Base-by-base conservation (phyloP, 2,329 filamentous ascomycete genomes). In the Xylaria arbuscula region DNA sequence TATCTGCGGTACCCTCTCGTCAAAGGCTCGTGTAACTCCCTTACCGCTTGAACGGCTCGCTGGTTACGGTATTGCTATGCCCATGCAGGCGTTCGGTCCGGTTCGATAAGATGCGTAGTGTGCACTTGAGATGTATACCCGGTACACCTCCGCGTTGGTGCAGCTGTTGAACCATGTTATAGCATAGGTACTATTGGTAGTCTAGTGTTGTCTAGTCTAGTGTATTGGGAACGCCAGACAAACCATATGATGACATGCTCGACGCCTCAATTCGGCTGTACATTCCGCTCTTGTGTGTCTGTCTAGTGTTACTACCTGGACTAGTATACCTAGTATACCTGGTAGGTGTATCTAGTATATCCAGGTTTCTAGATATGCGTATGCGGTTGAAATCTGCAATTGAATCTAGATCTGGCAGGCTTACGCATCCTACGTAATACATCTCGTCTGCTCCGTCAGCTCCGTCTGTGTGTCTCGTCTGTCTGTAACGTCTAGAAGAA, bases 401-500 rank as follows among this genome's bases (percentile, higher is more conserved):
- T 11, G 42, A 45, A 51, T 56, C 64, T 66, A 42, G 51, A 66
- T 66, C 57, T 66, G 51, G 64, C 45, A 66, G 45, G 58, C 58
- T 62, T n/a, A 62, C 51, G 36, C 58, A 51, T 40, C 24, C 28
- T 54, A 34, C 28, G 51, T 54, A 34, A 34, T 13, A 22, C 40
- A 11, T 47, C n/a, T 9, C 17, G n/a, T 9, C n/a, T 47, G 17
- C 45, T 24, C 13, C 17, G n/a, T 9, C n/a, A 19, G 17, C 45
- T 24, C 13, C 24, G 22, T 15, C 50, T 2, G 50, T 11, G 22
- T 28, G n/a, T 53, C 8, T 28, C 1, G 13, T 53, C 13, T 32
- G 9, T 28, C 28, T 28, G 28, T 5, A 28, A 28, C 28, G 28
- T 28, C 28, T 28, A 5, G 5, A 28, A 5, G 5, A 28, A 28